These are phyloP conservation scores for Lachancea kluyveri DNA, from an alignment of 805 yeast species.

Conservation along the genomic window DNA sequence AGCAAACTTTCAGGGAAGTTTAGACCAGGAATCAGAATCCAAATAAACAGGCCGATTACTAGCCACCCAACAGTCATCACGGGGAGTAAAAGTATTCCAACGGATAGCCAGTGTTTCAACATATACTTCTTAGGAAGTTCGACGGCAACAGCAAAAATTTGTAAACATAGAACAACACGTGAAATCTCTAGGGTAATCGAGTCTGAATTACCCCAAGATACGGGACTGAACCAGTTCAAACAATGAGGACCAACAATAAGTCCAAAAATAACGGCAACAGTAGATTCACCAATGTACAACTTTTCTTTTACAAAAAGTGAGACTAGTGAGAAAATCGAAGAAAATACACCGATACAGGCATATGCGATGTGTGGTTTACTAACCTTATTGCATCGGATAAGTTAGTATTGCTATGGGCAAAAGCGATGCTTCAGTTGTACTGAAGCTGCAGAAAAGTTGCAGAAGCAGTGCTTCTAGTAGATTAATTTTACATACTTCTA, in stretches of 20 bases:
- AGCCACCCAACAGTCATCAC: conserved; percentile 92
- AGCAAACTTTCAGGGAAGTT: conserved; percentile 65
- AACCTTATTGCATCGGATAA: too few species aligned
- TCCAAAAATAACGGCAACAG: conserved; percentile 81
- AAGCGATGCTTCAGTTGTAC: too few species aligned
- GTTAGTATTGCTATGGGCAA: too few species aligned
- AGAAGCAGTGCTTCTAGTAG: too few species aligned
- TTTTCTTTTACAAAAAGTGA: conserved; percentile 80
- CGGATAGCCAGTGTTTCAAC: conserved; percentile 77
- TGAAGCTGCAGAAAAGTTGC: too few species aligned
- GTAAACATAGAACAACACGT: conserved; percentile 76
- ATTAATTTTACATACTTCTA: conserved; percentile 22
- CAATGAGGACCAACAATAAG: conserved; percentile 85
- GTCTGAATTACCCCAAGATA: conserved; percentile 81
- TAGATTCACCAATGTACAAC: conserved; percentile 85
- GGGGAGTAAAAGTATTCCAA: conserved; percentile 66
- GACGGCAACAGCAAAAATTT: conserved; percentile 91
- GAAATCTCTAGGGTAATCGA: conserved; percentile 76
- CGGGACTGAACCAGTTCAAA: conserved; percentile 75
- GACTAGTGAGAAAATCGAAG: conserved; percentile 70
- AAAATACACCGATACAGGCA: conserved; percentile 79
- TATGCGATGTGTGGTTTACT: conserved; percentile 79
- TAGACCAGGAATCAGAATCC: conserved; percentile 69
- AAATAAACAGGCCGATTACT: conserved; percentile 70
- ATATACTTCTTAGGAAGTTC: conserved; percentile 87